Evolutionary conservation across 257 asterid genomes (phyloP), one percentile per base, ranked within the genome.

Genomic region (Haberlea rhodopensis): DNA sequence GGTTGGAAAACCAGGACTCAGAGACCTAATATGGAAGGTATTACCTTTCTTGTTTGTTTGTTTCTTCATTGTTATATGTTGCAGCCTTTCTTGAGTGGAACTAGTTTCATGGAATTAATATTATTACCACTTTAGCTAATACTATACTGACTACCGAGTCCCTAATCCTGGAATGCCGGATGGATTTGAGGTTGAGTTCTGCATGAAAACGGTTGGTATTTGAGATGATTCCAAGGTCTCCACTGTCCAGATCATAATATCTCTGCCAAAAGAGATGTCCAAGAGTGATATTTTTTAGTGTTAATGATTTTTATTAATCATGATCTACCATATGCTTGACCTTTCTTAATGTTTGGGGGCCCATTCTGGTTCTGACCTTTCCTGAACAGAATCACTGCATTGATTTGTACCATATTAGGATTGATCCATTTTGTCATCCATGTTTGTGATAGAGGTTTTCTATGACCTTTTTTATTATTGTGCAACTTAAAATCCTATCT

Each of bases 1-100:
- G 99, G 75, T 77, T 53, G 75, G 75, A 68, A 84, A 81, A 72
- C 95, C 96, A 25, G 87, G 60, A 66, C 79, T 79, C 55, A 79
- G 97, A 76, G 95, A 84, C 77, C 84, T 89, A 60, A 73, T 89
- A 68, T 94, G 99, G 99, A 90, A 86, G 99, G 99, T 94, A 85
- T 59, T 21, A 19, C 59, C 23, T 54, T 60, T 66, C 63, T 57
- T 65, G 62, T 71, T 71, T 57, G 26, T 27, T 60, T n/a, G n/a
- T 65, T 49, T 67, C 57, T 43, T 69, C 61, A 61, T 69, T 57
- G 53, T 57, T 63, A 21, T 63, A 55, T 67, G 60, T 55, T 56
- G 63, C 64, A 54, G 61, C 63, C 55, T 43, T 62, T 49, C 3
- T 19, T 25, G 34, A 45, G 63, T 69, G 65, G 46, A 57, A 24